Percentiles rank a stretch among this genome's conserved stretches.
These are phyloP conservation scores for Penicillium dipodomyicola DNA, from an alignment of 495 filamentous ascomycete genomes.

Conservation along the genomic window DNA sequence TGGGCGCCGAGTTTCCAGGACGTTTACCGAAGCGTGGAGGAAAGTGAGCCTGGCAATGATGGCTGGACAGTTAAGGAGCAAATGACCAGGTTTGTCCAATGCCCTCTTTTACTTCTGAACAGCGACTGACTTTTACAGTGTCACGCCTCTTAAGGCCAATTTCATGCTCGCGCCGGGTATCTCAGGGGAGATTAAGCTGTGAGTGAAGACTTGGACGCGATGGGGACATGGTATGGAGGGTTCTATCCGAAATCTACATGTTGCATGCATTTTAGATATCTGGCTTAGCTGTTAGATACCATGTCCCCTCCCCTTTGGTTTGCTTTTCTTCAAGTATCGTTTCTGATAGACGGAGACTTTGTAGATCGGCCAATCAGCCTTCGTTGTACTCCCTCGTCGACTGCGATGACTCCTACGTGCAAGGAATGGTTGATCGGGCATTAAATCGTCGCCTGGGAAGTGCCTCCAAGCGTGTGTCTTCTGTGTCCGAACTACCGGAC, in stretches of 20 bases:
- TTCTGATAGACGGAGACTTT: constrained; percentile 42
- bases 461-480: constrained; percentile 43
- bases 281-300: constrained; percentile 33
- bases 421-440: constrained; percentile 73
- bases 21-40: constrained; percentile 79
- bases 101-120: not conserved
- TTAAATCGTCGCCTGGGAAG: constrained; percentile 59
- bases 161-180: constrained; percentile 76
- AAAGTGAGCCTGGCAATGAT: constrained; percentile 80
- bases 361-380: constrained; percentile 43
- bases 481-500: constrained; percentile 43
- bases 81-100: constrained; percentile 71
- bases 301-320: constrained; percentile 22
- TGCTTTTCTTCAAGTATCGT: constrained; percentile 8
- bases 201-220: constrained; percentile 56
- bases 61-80: constrained; percentile 90
- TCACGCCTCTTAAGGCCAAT: constrained; percentile 88
- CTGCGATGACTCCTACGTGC: constrained; percentile 83
- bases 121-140: constrained; percentile 48
- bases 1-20: constrained; percentile 88
- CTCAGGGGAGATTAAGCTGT: constrained; percentile 82
- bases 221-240: constrained; percentile 14
- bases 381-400: constrained; percentile 71
- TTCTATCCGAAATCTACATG: constrained; percentile 30
- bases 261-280: constrained; percentile 30